Base-by-base conservation (phyloP, 805 yeast genomes). In the Metschnikowia cubensis region DNA sequence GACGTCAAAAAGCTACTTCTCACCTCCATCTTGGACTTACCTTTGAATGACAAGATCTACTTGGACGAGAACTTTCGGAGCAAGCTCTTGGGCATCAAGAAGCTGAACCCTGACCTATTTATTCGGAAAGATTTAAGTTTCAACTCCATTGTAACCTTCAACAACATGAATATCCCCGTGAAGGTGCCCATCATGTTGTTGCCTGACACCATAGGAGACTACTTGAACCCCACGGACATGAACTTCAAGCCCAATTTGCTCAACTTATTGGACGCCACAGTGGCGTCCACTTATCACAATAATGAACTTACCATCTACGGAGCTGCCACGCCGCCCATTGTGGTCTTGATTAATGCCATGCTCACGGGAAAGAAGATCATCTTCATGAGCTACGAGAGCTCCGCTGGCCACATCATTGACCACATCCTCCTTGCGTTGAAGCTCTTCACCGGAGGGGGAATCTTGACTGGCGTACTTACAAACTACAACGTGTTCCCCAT, bases 271-370 rank as follows among this genome's bases (percentile, higher is more conserved):
- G 70, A 71, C 37, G 61, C 73, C 2, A 65, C 67, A 21, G 57
- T 80, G 40, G 67, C 57, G 22, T 63, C 66, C 36, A 66, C 46
- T 48, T 70, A 52, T 40, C 64, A 69, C 47, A 71, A 75, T 53
- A 73, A 76, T 40, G 82, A 80, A 45, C 63, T 81, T 45, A 76
- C 82, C 1, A 73, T 77, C 11, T 79, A 78, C 60, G 85, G 85
- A 0, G 60, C 73, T 15, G 71, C 70, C 35, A 81, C 85, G 0
- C 84, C 84, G 0, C 76, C 75, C 50, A 54, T 67, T 42, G 62
- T 67, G 58, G 52, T 74, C 40, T 49, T 70, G 50, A 63, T 69
- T 50, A 64, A 70, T 62, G 65, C 76, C 45, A 50, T 71, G 51
- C 58, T 74, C 55, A 61, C 77, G 42, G 70, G 77, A 50, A 60